A percentile compares a stretch with the other conserved stretches of the same genome.
These are phyloP conservation scores for Metahyphopichia silvanorum DNA, from an alignment of 805 yeast genomes.

Conservation along the genomic window DNA sequence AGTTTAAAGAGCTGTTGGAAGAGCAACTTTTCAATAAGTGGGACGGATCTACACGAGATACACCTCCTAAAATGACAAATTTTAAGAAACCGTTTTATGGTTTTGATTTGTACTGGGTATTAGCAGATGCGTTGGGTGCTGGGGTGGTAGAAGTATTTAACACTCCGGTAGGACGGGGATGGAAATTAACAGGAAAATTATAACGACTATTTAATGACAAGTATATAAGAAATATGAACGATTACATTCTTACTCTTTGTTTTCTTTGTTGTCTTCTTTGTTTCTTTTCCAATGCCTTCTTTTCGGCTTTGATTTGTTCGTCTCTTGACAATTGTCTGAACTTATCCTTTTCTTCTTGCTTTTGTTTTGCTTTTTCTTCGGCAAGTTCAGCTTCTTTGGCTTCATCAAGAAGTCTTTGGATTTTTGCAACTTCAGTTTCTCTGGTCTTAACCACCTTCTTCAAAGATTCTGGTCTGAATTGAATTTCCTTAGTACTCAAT, in stretches of 20 bases:
- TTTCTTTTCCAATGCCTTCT: conserved; percentile 77
- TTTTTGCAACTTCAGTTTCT: conserved; percentile 65
- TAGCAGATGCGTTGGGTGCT: conserved; percentile 50
- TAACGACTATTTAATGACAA: conserved; percentile 13
- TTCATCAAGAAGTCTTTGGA: conserved; percentile 66
- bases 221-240: neutral
- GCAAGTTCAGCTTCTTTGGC: conserved; percentile 64
- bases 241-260: conserved; percentile 45
- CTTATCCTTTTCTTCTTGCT: conserved; percentile 60
- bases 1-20: conserved; percentile 44
- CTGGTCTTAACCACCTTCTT: conserved; percentile 78
- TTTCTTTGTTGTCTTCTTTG: conserved; percentile 69
- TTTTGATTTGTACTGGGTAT: conserved; percentile 44
- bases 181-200: conserved; percentile 51
- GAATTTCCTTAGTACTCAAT: conserved; percentile 44
- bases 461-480: conserved; percentile 70
- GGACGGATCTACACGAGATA: conserved; percentile 32
- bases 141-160: conserved; percentile 52
- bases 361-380: conserved; percentile 67
- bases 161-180: conserved; percentile 55
- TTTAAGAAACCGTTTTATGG: conserved; percentile 51
- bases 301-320: conserved; percentile 75
- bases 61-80: conserved; percentile 28
- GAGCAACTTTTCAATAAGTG: conserved; percentile 41
- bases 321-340: conserved; percentile 61